phyloP scores from a whole-genome alignment of 139 green algal species.

The Closterium sp. region DNA sequence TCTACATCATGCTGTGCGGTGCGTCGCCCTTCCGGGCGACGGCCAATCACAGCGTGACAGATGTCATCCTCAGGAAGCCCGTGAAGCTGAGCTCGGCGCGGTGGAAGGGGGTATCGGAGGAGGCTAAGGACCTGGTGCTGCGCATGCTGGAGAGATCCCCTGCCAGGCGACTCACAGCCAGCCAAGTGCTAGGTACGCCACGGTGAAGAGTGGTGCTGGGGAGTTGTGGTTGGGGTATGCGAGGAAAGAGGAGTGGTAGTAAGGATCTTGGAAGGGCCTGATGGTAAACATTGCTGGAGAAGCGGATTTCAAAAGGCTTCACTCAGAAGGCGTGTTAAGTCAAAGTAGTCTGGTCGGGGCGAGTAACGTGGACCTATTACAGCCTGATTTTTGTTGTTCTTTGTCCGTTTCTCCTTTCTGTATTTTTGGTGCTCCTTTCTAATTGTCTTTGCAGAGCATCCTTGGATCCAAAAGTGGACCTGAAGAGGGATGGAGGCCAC shows the following conservation, averaged over 20 bases:
- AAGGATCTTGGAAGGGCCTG: too few species aligned
- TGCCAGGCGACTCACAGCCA: not conserved
- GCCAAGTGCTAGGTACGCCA: not conserved
- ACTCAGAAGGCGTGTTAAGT: too few species aligned
- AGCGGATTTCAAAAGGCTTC: too few species aligned
- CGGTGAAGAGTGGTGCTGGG: not conserved
- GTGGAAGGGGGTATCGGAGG: not conserved
- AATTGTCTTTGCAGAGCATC: not conserved
- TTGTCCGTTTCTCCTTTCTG: not conserved
- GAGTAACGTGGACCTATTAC: too few species aligned
- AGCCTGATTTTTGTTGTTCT: too few species aligned
- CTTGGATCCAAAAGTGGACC: not conserved
- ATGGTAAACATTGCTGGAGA: too few species aligned
- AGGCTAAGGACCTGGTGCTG: not conserved
- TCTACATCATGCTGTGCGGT: not conserved
- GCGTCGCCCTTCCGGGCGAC: not conserved
- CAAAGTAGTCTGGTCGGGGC: too few species aligned
- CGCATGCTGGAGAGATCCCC: not conserved
- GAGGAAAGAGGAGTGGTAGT: too few species aligned
- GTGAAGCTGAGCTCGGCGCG: not conserved
- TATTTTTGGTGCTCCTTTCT: not conserved
- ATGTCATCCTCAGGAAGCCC: not conserved
- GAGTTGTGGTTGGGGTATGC: too few species aligned
- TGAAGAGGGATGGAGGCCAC: not conserved
- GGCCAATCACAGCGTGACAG: not conserved